These are phyloP conservation scores for Mortierella sp. DNA, from an alignment of 371 early-diverging fungal species.

Conservation along the genomic window DNA sequence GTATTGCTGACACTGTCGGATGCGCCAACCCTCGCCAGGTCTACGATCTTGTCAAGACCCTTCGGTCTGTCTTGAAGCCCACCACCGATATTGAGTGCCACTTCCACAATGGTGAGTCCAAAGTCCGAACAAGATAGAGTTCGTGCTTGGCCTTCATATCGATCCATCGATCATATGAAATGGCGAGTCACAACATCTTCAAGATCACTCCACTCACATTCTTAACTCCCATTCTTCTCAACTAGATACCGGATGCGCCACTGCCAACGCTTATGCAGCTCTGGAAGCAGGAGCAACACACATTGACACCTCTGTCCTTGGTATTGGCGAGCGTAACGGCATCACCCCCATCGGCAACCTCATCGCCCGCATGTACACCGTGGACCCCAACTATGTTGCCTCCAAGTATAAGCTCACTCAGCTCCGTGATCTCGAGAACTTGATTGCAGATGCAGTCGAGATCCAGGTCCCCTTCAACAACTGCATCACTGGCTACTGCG, in stretches of 20 bases:
- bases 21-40: constrained; percentile 98
- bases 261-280: constrained; percentile 96
- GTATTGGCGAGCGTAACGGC: constrained; percentile 98
- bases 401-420: constrained; percentile 90
- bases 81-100: constrained; percentile 98
- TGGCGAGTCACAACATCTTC: constrained; percentile 29
- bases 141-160: constrained; percentile 1
- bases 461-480: constrained; percentile 98
- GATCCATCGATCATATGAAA: constrained; percentile 9
- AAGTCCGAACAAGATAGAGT: neutral
- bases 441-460: constrained; percentile 94
- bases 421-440: constrained; percentile 93
- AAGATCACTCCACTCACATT: neutral
- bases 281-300: constrained; percentile 98
- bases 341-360: constrained; percentile 96
- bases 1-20: constrained; percentile 98
- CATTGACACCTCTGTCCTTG: constrained; percentile 96
- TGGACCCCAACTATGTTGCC: constrained; percentile 89
- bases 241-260: constrained; percentile 95
- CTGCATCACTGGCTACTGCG: constrained; percentile 97
- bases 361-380: constrained; percentile 93
- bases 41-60: constrained; percentile 93
- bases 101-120: constrained; percentile 83
- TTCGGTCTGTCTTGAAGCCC: constrained; percentile 85
- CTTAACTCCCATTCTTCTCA: neutral